Evolutionary conservation across 1,284 basidiomycete genomes (phyloP).

Genomic region (Puccinia hordei): DNA sequence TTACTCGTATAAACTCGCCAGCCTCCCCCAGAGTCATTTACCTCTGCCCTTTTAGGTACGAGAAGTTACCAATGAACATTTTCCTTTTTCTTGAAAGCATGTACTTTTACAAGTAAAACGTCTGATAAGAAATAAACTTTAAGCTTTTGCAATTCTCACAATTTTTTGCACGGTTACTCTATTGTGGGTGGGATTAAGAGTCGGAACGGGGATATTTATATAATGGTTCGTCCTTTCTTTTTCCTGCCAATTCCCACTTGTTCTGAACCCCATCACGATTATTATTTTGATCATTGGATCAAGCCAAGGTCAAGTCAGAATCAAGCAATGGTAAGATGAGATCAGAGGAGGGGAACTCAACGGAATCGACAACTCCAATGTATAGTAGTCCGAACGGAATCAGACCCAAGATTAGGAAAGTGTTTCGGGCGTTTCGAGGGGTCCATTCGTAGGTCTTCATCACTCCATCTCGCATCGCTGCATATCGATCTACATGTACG

Average conservation of each 20-base stretch:
- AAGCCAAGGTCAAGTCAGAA: neutral
- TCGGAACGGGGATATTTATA: conserved; percentile 36
- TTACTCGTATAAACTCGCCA: too few species aligned
- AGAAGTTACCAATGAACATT: too few species aligned
- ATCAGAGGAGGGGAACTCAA: conserved; percentile 22
- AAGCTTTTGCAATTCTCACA: too few species aligned
- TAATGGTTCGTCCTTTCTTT: conserved; percentile 32
- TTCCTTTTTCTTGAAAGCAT: too few species aligned
- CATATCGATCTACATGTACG: conserved; percentile 20
- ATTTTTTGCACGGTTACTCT: too few species aligned
- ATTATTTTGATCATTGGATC: too few species aligned
- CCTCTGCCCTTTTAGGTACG: too few species aligned
- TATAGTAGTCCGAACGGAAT: conserved; percentile 36
- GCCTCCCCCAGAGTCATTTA: too few species aligned
- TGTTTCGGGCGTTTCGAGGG: conserved; percentile 42
- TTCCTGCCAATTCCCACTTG: conserved; percentile 47
- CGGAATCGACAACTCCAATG: conserved; percentile 38
- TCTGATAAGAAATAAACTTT: too few species aligned
- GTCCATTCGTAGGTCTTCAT: conserved; percentile 18
- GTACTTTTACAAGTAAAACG: too few species aligned
- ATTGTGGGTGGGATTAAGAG: too few species aligned
- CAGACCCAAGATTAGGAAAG: conserved; percentile 52
- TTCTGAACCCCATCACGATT: conserved; percentile 18
- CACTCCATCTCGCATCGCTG: conserved; percentile 52
- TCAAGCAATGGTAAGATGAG: neutral